A percentile compares a stretch with the other conserved stretches of the same genome.
Evolutionary conservation across 2,329 filamentous ascomycete genomes (phyloP).

Genomic region (Sporothrix curviconia): DNA sequence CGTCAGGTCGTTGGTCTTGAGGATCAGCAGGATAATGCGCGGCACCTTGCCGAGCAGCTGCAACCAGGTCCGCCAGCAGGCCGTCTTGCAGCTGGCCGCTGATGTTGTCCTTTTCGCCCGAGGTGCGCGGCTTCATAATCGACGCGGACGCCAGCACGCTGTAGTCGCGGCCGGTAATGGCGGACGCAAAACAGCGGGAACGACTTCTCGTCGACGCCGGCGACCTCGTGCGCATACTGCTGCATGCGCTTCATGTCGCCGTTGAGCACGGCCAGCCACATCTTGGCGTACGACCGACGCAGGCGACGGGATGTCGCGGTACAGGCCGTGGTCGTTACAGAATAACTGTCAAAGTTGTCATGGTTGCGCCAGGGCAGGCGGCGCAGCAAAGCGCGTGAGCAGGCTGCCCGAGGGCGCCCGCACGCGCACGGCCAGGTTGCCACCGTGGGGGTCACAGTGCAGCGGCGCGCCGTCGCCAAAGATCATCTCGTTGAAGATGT

Average conservation of each 20-base stretch:
- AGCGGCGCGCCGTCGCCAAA: conserved; percentile 83
- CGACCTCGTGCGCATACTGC: conserved; percentile 80
- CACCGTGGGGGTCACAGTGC: conserved; percentile 95
- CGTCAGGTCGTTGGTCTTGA: conserved; percentile 97
- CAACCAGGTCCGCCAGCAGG: conserved; percentile 79
- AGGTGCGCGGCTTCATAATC: conserved; percentile 48
- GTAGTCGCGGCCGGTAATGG: conserved; percentile 92
- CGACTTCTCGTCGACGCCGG: conserved; percentile 78
- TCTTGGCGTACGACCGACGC: conserved; percentile 83
- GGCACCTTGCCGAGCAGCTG: conserved; percentile 84
- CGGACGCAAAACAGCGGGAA: conserved; percentile 93
- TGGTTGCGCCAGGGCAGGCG: conserved; percentile 31
- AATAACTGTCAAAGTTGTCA: conserved; percentile 85
- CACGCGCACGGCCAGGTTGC: conserved; percentile 77
- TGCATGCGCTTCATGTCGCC: conserved; percentile 82
- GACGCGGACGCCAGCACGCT: conserved; percentile 61
- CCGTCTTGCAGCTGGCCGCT: conserved; percentile 78
- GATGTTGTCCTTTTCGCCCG: conserved; percentile 80
- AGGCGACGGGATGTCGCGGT: conserved; percentile 81
- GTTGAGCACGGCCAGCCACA: conserved; percentile 94
- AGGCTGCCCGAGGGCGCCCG: neutral
- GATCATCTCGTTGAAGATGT: conserved; percentile 99
- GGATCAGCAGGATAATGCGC: conserved; percentile 83
- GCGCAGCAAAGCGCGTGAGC: neutral
- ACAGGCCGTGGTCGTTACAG: conserved; percentile 96